Evolutionary conservation across 352 stramenopile genomes (phyloP).

Genomic region (Hyaloperonospora arabidopsidis): DNA sequence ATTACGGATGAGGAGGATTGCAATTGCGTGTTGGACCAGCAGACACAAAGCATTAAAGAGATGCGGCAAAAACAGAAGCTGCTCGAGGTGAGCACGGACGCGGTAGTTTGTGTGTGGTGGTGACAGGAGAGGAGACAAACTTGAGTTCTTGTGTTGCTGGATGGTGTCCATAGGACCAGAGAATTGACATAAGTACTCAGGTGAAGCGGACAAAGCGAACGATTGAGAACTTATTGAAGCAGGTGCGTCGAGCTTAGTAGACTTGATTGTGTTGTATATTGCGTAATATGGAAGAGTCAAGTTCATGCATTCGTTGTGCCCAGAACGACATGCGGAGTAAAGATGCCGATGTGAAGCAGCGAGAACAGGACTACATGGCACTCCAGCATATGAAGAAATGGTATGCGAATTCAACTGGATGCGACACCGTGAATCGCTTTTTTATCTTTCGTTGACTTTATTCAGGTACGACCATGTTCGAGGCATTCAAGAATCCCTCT

Average conservation of each 20-base stretch:
- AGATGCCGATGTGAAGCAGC: slow-evolving; percentile 62
- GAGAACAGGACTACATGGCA: slow-evolving; percentile 60
- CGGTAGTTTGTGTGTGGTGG: not conserved
- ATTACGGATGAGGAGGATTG: slow-evolving; percentile 82
- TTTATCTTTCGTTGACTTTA: slow-evolving; percentile 1
- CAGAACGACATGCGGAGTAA: slow-evolving; percentile 64
- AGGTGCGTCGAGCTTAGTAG: slow-evolving; percentile 27
- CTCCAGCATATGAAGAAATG: slow-evolving; percentile 72
- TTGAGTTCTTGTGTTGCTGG: not conserved
- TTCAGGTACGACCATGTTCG: slow-evolving; percentile 59
- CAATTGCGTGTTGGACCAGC: slow-evolving; percentile 52
- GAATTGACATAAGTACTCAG: slow-evolving; percentile 62
- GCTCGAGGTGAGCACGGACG: slow-evolving; percentile 32
- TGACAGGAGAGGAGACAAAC: not conserved
- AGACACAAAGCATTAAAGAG: slow-evolving; percentile 67
- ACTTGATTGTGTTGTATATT: not conserved
- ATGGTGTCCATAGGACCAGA: slow-evolving; percentile 35
- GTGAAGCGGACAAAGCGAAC: slow-evolving; percentile 54
- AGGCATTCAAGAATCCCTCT: slow-evolving; percentile 43
- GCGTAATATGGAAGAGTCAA: not conserved
- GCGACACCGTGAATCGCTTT: not conserved
- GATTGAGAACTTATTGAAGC: slow-evolving; percentile 46
- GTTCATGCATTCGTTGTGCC: not conserved
- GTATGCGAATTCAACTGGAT: slow-evolving; percentile 18
- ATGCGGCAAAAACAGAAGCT: slow-evolving; percentile 60